Evolutionary conservation across 352 stramenopile species (phyloP), one percentile per base, ranked within the genome.

Genomic region (Elongisporangium anandrum): DNA sequence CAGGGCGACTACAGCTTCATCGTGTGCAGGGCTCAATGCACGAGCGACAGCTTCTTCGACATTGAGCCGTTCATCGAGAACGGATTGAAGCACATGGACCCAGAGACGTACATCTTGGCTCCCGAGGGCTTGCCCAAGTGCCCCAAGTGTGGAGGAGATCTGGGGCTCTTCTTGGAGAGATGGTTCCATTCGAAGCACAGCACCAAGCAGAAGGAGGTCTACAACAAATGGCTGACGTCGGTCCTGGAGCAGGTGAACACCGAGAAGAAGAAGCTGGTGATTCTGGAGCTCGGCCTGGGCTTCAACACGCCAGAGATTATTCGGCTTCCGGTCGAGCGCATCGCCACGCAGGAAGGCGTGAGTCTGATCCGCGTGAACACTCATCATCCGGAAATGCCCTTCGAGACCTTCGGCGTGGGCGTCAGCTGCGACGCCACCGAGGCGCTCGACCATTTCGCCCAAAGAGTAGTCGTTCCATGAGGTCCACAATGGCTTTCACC

Each of bases 221-320:
- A 82, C 60, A 52, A 75, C 17, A 59, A 71, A 54, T 87, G 73
- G 77, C 65, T 82, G 16, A 50, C 56, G 17, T 15, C 62, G 3
- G 66, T 67, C 15, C 24, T 79, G 19, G 39, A 72, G 2, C 47
- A 68, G 1, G 78, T 86, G 38, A 56, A 51, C 39, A 60, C 64
- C 5, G 51, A 73, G 9, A 59, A 60, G 41, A 87, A 83, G 63
- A 90, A 85, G 38, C 76, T 92, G 34, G 80, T 75, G 16, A 78
- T 90, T 15, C 68, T 90, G 15, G 80, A 92, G 54, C 56, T 92
- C 38, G 83, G 83, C n/a, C 75, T 73, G 34, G 79, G 83, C 6
- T 90, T 88, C 64, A 92, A 90, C 58, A 92, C 83, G 1, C 83
- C 80, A 0, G 76, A 62, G 0, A 75, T 92, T 9, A 52, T 88